Percentiles rank a stretch among this genome's conserved stretches.
Evolutionary conservation across 164 flowering plant species (phyloP).

Genomic region (Kingdonia uniflora): DNA sequence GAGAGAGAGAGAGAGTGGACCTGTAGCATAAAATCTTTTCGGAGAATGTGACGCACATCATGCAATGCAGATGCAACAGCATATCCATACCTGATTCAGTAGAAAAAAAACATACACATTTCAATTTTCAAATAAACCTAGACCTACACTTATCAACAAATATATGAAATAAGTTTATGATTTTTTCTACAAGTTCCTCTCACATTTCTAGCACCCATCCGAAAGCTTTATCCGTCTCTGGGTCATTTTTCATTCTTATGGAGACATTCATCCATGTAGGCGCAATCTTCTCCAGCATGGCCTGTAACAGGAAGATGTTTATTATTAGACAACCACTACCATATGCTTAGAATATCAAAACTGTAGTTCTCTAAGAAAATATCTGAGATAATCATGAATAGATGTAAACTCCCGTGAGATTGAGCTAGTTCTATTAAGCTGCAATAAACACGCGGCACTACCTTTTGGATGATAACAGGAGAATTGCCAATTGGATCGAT

Average conservation of each 20-base stretch:
- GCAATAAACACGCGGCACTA: constrained; percentile 15
- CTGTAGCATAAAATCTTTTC: constrained; percentile 95
- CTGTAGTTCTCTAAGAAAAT: neutral
- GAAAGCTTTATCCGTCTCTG: constrained; percentile 78
- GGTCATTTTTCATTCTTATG: constrained; percentile 75
- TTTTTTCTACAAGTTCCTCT: constrained; percentile 15
- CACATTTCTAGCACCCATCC: constrained; percentile 99
- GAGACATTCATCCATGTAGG: constrained; percentile 98
- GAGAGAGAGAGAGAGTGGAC: constrained; percentile 21
- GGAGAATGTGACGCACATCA: constrained; percentile 79
- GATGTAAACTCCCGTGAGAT: neutral
- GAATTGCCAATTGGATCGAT: constrained; percentile 97
- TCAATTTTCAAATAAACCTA: neutral
- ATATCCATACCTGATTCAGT: constrained; percentile 41
- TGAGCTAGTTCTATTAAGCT: neutral
- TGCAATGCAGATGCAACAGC: constrained; percentile 92
- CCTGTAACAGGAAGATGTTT: constrained; percentile 21
- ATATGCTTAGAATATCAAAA: neutral
- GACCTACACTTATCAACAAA: neutral
- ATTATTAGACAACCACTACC: neutral
- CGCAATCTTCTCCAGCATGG: constrained; percentile 66
- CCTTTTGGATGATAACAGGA: constrained; percentile 92
- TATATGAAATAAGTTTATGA: neutral
- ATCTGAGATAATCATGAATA: neutral
- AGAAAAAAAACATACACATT: constrained; percentile 1